Evolutionary conservation across 345 rosid species (phyloP).

Genomic region (Citrus inodora): DNA sequence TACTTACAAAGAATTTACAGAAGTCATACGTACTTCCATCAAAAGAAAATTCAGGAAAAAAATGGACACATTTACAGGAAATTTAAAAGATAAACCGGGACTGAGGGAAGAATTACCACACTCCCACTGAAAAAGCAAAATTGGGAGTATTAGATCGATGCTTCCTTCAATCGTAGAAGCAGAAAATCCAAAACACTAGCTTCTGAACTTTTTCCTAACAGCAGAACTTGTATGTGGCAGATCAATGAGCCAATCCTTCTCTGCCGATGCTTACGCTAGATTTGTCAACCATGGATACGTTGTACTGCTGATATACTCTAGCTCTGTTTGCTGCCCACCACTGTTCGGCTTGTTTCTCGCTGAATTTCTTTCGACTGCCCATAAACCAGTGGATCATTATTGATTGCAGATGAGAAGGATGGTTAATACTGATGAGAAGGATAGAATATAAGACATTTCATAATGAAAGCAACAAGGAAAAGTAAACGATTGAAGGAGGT

Average conservation of each 20-base stretch:
- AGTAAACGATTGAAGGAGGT: background rate
- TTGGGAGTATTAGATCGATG: conserved; percentile 5
- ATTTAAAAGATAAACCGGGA: background rate
- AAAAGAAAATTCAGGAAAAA: background rate
- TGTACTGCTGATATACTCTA: conserved; percentile 61
- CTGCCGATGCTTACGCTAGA: conserved; percentile 39
- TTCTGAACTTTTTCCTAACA: background rate
- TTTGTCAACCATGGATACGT: conserved; percentile 52
- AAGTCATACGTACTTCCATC: conserved; percentile 17
- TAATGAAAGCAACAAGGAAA: background rate
- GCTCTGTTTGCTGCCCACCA: conserved; percentile 81
- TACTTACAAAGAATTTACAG: conserved; percentile 39
- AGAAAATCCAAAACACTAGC: conserved; percentile 5
- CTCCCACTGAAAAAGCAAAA: conserved; percentile 15
- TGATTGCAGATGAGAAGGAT: background rate
- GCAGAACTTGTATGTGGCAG: conserved; percentile 4
- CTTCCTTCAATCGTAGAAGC: conserved; percentile 12
- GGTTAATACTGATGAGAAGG: background rate
- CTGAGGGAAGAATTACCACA: conserved; percentile 7
- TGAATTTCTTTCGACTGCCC: conserved; percentile 67
- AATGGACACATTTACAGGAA: background rate
- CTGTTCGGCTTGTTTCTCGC: conserved; percentile 75
- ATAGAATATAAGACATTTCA: background rate
- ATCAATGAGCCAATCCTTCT: conserved; percentile 40
- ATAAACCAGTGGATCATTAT: background rate